Evolutionary conservation across 108 stramenopile species (phyloP).

Genomic region (Bacterosira constricta): DNA sequence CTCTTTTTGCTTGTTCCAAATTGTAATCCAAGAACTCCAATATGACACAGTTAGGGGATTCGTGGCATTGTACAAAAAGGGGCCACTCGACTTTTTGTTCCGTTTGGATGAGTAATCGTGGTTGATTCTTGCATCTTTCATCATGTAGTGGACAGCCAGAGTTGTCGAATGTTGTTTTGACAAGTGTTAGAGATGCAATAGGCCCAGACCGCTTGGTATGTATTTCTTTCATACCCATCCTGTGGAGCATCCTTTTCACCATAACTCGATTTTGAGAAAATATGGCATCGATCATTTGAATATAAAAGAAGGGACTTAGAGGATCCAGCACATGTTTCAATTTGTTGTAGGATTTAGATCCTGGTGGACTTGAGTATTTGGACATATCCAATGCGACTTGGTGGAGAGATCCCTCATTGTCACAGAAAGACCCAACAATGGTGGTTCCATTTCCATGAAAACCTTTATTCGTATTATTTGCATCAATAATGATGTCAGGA

Average conservation of each 20-base stretch:
- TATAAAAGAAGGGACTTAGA: not conserved
- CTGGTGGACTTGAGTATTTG: not conserved
- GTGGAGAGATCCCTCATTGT: not conserved
- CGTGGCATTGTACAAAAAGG: not conserved
- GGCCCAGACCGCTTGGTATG: not conserved
- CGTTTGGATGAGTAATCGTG: not conserved
- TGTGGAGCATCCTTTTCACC: not conserved
- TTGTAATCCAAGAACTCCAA: conserved; percentile 9
- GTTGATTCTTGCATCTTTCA: not conserved
- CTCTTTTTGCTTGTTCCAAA: not conserved
- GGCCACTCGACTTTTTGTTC: not conserved
- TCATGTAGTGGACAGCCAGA: not conserved
- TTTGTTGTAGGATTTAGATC: not conserved
- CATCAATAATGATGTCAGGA: too few relatives aligned
- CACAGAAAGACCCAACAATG: not conserved
- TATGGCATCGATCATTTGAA: not conserved
- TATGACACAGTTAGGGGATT: conserved; percentile 5
- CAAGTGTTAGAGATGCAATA: not conserved
- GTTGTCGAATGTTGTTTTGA: not conserved
- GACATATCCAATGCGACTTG: not conserved
- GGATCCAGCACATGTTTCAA: not conserved
- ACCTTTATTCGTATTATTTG: too few relatives aligned
- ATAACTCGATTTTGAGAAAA: not conserved
- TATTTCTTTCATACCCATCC: not conserved
- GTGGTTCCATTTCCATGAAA: too few relatives aligned